Base-by-base conservation (phyloP, 768 basidiomycete genomes). In the Exidia glandulosa region DNA sequence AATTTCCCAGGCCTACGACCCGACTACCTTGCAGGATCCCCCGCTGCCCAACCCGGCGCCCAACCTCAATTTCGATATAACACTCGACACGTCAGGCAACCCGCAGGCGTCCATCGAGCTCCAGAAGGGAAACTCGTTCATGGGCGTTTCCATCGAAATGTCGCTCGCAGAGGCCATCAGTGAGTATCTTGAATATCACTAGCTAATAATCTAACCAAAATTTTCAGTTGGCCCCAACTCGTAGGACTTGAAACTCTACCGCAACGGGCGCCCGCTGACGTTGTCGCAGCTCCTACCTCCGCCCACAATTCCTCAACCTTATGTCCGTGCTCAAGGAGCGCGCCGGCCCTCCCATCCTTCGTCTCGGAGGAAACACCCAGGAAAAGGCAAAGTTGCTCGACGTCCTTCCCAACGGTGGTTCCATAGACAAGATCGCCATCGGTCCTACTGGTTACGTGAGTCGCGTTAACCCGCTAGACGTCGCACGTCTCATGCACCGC, bases 281-380 rank as follows among this genome's bases (percentile, higher is more conserved):
- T 27, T 12, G 5, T 19, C 29, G 36, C 32, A 61, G 60, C 29
- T 61, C 62, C 27, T 66, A 67, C 34, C 79, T 86, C 78, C 85
- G 37, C 78, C 84, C 73, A 9, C 74, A 80, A 0, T 89, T 90
- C 73, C 78, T 90, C 23, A 91, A 92, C 68, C 75, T 90, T 32
- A 81, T 93, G 77, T 76, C 81, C 3, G 86, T 87, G 63, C 74
- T 93, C 23, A 76, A 75, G 55, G 75, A 81, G 63, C 78, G 90
- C 30, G 79, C 81, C 2, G 88, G 88, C 2, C 66, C 71, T 1
- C 81, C 88, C 9, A 71, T 78, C 14, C 71, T 90, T 19, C 81
- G 89, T 57, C 75, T 91, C 1, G 89, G 90, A 29, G 89, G 89
- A 48, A 91, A 91, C 70, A 84, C 86, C 0, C 90, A 91, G 67